phyloP scores from a whole-genome alignment of 1,139 yeast genomes.

The Geotrichum candidum region DNA sequence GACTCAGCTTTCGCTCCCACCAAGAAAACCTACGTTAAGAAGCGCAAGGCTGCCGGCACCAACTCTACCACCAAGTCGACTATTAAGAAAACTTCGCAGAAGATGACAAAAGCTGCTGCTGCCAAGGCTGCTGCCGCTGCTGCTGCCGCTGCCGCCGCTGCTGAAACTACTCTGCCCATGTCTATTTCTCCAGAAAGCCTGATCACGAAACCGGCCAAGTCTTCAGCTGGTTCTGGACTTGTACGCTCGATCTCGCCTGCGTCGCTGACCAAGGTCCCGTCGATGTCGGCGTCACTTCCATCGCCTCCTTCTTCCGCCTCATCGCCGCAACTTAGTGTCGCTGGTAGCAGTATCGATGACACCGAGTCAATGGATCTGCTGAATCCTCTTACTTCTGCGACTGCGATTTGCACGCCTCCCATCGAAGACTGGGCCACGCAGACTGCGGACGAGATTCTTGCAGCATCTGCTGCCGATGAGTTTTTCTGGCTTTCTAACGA shows the following conservation, averaged over 20 bases:
- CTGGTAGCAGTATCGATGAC: not conserved
- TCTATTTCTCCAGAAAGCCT: slow-evolving; percentile 14
- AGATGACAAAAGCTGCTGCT: not conserved
- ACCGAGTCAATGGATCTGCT: not conserved
- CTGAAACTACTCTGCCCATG: slow-evolving; percentile 4
- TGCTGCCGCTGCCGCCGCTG: not conserved
- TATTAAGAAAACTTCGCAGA: slow-evolving; percentile 4
- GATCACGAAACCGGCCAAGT: slow-evolving; percentile 12
- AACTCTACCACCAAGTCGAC: not conserved
- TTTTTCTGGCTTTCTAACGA: slow-evolving; percentile 13
- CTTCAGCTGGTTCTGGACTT: slow-evolving; percentile 10
- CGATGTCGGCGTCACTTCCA: slow-evolving; percentile 3
- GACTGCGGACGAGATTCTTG: slow-evolving; percentile 13
- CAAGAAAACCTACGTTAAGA: not conserved
- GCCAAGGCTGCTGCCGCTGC: not conserved
- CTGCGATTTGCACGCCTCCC: slow-evolving; percentile 6
- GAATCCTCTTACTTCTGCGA: not conserved
- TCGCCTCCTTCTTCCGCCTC: slow-evolving; percentile 12
- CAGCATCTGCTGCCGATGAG: slow-evolving; percentile 13
- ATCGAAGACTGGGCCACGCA: slow-evolving; percentile 12
- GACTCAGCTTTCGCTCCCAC: not conserved
- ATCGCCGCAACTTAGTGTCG: slow-evolving; percentile 1
- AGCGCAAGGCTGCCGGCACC: not conserved
- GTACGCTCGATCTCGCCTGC: not conserved
- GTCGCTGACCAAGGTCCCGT: slow-evolving; percentile 3